Evolutionary conservation across 352 stramenopile genomes (phyloP).

Genomic region (Pythium chondricola): DNA sequence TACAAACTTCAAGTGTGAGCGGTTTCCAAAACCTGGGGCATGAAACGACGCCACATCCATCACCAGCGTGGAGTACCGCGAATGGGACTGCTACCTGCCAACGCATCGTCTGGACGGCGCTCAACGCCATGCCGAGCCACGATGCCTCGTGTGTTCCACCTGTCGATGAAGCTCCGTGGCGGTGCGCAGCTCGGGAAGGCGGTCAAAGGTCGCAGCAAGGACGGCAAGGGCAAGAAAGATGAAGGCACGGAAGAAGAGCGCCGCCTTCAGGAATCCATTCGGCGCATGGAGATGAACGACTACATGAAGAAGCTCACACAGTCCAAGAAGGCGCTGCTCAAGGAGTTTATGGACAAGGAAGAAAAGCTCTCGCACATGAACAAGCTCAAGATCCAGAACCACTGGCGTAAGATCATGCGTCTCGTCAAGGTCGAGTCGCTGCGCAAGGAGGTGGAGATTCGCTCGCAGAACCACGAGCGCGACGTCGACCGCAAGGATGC

Average conservation of each 20-base stretch:
- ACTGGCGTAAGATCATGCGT: constrained; percentile 95
- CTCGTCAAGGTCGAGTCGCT: constrained; percentile 90
- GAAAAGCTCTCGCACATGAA: constrained; percentile 73
- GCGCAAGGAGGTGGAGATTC: constrained; percentile 90
- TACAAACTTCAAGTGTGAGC: no score
- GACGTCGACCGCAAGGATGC: constrained; percentile 93
- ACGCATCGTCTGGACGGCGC: not conserved
- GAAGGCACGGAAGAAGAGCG: constrained; percentile 62
- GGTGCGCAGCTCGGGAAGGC: constrained; percentile 72
- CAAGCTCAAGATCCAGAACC: constrained; percentile 92
- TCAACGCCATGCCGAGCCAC: not conserved
- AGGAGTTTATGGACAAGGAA: constrained; percentile 75
- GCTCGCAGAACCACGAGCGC: constrained; percentile 92
- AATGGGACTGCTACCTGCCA: no score
- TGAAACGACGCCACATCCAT: not conserved
- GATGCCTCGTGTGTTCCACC: constrained; percentile 10
- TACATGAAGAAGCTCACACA: constrained; percentile 76
- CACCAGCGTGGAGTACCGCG: no score
- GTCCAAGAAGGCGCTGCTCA: constrained; percentile 69
- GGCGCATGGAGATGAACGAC: constrained; percentile 81
- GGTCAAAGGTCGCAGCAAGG: constrained; percentile 74
- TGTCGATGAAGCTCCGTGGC: constrained; percentile 41
- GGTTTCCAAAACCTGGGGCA: no score
- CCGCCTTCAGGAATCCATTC: constrained; percentile 70
- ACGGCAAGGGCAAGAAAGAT: constrained; percentile 61